These are phyloP conservation scores for Fusarium guadeloupense DNA, from an alignment of 2,329 filamentous ascomycete species.

Conservation along the genomic window DNA sequence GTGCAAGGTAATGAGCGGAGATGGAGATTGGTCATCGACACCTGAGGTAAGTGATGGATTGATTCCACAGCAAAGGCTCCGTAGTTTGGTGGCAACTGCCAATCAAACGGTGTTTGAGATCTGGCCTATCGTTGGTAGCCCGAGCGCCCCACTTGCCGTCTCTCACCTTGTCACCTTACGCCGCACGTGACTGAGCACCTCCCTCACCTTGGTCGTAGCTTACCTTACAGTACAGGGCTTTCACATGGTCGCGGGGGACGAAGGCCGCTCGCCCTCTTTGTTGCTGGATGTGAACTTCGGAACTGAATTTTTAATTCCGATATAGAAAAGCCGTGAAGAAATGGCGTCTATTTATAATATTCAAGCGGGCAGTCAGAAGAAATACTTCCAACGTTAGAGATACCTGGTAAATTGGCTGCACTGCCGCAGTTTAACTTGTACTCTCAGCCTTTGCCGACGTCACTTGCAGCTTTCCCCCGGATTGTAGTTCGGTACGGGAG, in stretches of 20 bases:
- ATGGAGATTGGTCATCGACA: slow-evolving; percentile 43
- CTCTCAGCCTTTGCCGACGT: slow-evolving; percentile 13
- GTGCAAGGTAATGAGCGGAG: slow-evolving; percentile 29
- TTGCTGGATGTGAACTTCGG: slow-evolving; percentile 7
- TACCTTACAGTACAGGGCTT: slow-evolving; percentile 1
- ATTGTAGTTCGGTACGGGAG: slow-evolving; percentile 37
- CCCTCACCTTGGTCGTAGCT: too few species aligned
- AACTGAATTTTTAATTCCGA: slow-evolving; percentile 3
- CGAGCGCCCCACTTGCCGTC: neutral
- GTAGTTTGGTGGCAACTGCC: slow-evolving; percentile 30
- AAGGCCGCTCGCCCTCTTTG: slow-evolving; percentile 21
- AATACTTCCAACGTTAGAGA: neutral
- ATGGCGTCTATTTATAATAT: accelerated
- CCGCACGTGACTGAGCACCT: slow-evolving; percentile 32
- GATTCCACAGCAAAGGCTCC: slow-evolving; percentile 24
- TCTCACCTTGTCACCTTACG: neutral
- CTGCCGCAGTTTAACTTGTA: slow-evolving; percentile 4
- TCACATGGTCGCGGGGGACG: slow-evolving; percentile 31
- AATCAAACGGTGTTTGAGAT: slow-evolving; percentile 29
- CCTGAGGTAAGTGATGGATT: slow-evolving; percentile 20
- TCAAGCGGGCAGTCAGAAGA: neutral
- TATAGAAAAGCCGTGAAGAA: neutral
- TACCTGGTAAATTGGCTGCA: neutral
- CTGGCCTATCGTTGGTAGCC: slow-evolving; percentile 20
- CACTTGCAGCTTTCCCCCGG: slow-evolving; percentile 27